Conservation (phyloP, 2,329 filamentous ascomycete genomes). For the Zasmidium citrigriseum region DNA sequence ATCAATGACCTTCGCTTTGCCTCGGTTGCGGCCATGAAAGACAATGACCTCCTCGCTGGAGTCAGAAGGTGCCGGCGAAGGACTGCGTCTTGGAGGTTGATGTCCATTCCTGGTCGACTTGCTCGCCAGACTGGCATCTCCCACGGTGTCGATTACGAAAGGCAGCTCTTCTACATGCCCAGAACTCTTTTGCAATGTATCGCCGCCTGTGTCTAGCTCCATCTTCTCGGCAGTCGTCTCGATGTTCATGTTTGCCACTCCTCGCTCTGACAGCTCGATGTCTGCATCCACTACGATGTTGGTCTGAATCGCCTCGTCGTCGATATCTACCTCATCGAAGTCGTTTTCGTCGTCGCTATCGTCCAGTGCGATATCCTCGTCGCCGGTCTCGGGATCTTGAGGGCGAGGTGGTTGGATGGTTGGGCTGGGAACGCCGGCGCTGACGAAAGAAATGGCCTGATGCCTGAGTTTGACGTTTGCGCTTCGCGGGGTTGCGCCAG, state of each 20-base stretch:
- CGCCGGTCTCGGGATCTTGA: constrained; percentile 25
- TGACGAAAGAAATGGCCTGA: constrained; percentile 60
- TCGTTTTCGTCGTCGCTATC: constrained; percentile 22
- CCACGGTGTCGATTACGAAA: constrained; percentile 37
- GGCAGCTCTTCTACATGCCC: constrained; percentile 8
- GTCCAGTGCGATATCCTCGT: constrained; percentile 18
- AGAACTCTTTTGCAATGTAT: background rate
- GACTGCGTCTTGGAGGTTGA: constrained; percentile 34
- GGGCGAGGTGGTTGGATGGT: constrained; percentile 28
- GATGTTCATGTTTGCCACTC: constrained; percentile 35
- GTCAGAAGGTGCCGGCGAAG: constrained; percentile 50
- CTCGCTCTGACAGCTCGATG: constrained; percentile 30
- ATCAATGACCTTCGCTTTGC: constrained; percentile 25
- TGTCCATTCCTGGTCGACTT: constrained; percentile 18
- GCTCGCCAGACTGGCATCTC: constrained; percentile 30
- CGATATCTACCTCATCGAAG: constrained; percentile 25
- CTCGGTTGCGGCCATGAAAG: constrained; percentile 57
- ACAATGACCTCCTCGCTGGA: constrained; percentile 75
- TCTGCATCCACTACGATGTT: constrained; percentile 35
- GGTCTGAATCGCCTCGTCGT: constrained; percentile 27
- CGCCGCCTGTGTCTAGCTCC: constrained; percentile 3
- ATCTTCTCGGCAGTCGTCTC: constrained; percentile 22
- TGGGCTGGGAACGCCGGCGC: constrained; percentile 53
- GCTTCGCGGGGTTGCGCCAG: constrained; percentile 41
- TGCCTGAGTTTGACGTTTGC: constrained; percentile 56